Evolutionary conservation across 495 filamentous ascomycete species (phyloP).

Genomic region (Aspergillus indologenus): DNA sequence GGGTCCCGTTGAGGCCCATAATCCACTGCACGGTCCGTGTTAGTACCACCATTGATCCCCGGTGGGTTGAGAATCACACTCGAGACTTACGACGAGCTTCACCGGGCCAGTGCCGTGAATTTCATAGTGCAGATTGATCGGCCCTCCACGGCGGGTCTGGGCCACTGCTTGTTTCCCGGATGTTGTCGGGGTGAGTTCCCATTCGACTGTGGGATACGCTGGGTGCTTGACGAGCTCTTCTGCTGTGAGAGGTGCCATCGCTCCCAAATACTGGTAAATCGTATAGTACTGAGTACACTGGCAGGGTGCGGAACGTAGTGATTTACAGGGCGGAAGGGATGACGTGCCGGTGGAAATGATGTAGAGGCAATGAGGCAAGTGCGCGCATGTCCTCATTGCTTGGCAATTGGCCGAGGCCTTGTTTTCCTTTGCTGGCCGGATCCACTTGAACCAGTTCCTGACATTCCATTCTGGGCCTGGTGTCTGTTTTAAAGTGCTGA

Average conservation of each 20-base stretch:
- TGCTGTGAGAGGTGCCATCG: conserved; percentile 37
- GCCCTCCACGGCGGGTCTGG: conserved; percentile 57
- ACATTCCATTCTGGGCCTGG: neutral
- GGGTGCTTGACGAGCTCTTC: conserved; percentile 48
- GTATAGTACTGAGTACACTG: neutral
- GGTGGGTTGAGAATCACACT: neutral
- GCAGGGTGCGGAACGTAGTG: neutral
- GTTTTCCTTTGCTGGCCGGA: neutral
- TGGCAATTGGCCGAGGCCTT: neutral
- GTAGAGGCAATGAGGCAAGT: neutral
- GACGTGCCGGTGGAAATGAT: neutral
- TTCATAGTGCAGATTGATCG: conserved; percentile 70
- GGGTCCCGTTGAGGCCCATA: conserved; percentile 30
- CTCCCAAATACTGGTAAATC: neutral
- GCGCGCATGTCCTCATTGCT: conserved; percentile 3
- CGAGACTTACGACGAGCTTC: conserved; percentile 64
- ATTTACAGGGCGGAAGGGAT: neutral
- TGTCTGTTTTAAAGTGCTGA: neutral
- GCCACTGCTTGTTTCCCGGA: conserved; percentile 61
- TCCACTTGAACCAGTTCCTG: neutral
- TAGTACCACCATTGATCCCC: conserved; percentile 7
- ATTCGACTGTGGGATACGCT: conserved; percentile 52
- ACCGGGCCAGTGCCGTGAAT: conserved; percentile 71
- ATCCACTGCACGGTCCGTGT: conserved; percentile 21
- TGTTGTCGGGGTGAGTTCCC: conserved; percentile 58